Evolutionary conservation across 192 early-diverging fungal species (phyloP).

Genomic region (Gonapodya prolifera): DNA sequence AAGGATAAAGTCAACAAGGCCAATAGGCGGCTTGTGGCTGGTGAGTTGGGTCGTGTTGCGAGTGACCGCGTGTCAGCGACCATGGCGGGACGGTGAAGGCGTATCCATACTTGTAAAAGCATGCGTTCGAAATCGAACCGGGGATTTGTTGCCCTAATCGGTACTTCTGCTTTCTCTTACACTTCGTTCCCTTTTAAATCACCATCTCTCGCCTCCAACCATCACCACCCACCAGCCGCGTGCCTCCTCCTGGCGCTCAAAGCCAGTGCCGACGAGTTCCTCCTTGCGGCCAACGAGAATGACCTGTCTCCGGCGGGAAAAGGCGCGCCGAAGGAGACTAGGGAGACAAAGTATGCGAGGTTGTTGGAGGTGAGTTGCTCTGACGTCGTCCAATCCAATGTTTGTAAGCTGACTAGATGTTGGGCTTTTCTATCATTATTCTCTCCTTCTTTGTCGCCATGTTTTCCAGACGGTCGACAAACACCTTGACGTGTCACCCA

Average conservation of each 20-base stretch:
- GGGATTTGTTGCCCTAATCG: slow-evolving; percentile 43
- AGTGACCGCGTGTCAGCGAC: too few species aligned
- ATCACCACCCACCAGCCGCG: too few species aligned
- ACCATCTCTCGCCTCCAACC: too few species aligned
- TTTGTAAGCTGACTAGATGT: background rate
- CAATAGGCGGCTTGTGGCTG: background rate
- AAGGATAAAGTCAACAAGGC: slow-evolving; percentile 35
- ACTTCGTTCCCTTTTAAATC: slow-evolving; percentile 8
- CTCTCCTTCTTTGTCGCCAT: background rate
- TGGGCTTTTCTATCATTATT: background rate
- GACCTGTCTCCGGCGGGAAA: background rate
- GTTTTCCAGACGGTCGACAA: slow-evolving; percentile 49
- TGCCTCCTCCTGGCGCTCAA: slow-evolving; percentile 76
- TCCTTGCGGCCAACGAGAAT: background rate
- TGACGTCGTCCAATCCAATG: background rate
- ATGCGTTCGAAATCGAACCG: slow-evolving; percentile 71
- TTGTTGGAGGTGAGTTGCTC: slow-evolving; percentile 37
- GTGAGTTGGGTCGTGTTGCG: slow-evolving; percentile 5
- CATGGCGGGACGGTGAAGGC: too few species aligned
- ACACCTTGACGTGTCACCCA: slow-evolving; percentile 57
- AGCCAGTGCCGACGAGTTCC: slow-evolving; percentile 41
- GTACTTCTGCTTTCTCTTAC: slow-evolving; percentile 3
- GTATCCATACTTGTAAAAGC: too few species aligned
- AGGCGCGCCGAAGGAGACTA: slow-evolving; percentile 31
- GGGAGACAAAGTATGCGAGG: slow-evolving; percentile 44